These are phyloP conservation scores for Chrysanthemum makinoi DNA, from an alignment of 129 eudicot species.

Conservation along the genomic window DNA sequence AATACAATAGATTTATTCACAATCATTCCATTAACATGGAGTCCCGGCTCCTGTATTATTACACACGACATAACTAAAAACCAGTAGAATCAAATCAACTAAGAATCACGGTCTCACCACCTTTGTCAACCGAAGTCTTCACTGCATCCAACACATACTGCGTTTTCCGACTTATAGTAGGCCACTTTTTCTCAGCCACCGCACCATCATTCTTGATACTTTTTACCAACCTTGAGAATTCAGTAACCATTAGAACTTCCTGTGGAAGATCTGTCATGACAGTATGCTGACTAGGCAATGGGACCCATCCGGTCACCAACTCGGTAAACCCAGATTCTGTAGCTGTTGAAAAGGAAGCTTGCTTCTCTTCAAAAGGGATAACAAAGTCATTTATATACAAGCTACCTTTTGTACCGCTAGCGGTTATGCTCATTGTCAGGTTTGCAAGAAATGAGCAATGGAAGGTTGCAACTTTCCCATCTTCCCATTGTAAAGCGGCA, in stretches of 20 bases:
- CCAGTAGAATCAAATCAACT: conserved; percentile 14
- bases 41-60: background rate
- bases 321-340: conserved; percentile 35
- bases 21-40: background rate
- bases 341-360: conserved; percentile 37
- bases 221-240: conserved; percentile 47
- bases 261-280: conserved; percentile 62
- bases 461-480: conserved; percentile 56
- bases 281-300: conserved; percentile 44
- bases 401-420: conserved; percentile 57
- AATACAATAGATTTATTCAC: conserved; percentile 1
- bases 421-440: conserved; percentile 50
- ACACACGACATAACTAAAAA: background rate
- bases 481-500: conserved; percentile 61
- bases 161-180: conserved; percentile 49
- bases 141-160: conserved; percentile 76
- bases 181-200: conserved; percentile 60
- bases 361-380: conserved; percentile 61
- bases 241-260: conserved; percentile 53
- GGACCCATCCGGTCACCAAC: conserved; percentile 45
- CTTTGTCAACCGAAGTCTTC: conserved; percentile 54
- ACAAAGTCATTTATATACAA: conserved; percentile 48
- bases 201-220: conserved; percentile 42
- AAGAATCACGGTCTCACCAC: conserved; percentile 48
- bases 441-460: conserved; percentile 63